Evolutionary conservation across 768 basidiomycete species (phyloP).

Genomic region (Cubamyces sp.): DNA sequence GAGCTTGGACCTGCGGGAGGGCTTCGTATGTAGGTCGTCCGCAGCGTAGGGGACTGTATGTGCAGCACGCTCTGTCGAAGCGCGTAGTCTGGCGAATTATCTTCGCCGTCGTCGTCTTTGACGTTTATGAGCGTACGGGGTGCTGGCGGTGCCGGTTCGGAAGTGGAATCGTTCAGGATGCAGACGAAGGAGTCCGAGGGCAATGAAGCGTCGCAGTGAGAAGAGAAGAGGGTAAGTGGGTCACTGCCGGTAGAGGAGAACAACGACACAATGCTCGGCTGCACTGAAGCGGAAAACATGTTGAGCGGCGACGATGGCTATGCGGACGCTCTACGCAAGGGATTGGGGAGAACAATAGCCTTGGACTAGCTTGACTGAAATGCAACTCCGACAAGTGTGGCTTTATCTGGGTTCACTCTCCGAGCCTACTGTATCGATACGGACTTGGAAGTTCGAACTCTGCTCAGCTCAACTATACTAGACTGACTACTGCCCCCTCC

Average conservation of each 20-base stretch:
- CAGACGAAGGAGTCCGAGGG: constrained; percentile 68
- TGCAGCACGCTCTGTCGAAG: constrained; percentile 75
- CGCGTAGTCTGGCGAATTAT: constrained; percentile 33
- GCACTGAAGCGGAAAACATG: constrained; percentile 36
- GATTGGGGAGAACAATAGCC: no score
- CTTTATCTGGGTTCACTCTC: no score
- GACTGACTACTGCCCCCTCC: no score
- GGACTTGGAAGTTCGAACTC: no score
- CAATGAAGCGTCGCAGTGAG: constrained; percentile 50
- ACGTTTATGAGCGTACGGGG: constrained; percentile 50
- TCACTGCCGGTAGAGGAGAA: constrained; percentile 75
- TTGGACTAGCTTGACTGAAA: not conserved
- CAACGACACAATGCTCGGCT: constrained; percentile 67
- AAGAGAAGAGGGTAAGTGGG: constrained; percentile 60
- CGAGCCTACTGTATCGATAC: no score
- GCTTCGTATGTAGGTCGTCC: constrained; percentile 67
- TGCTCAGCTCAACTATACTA: no score
- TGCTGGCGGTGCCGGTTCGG: constrained; percentile 47
- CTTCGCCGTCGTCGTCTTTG: constrained; percentile 19
- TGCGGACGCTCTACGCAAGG: not conserved
- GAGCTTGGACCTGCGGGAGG: constrained; percentile 42
- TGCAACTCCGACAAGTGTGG: no score
- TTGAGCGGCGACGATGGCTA: not conserved
- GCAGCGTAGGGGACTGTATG: constrained; percentile 76
- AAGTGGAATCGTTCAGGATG: constrained; percentile 61